Base-by-base conservation (phyloP, 208 protist genomes). In the Acanthamoeba quina region DNA sequence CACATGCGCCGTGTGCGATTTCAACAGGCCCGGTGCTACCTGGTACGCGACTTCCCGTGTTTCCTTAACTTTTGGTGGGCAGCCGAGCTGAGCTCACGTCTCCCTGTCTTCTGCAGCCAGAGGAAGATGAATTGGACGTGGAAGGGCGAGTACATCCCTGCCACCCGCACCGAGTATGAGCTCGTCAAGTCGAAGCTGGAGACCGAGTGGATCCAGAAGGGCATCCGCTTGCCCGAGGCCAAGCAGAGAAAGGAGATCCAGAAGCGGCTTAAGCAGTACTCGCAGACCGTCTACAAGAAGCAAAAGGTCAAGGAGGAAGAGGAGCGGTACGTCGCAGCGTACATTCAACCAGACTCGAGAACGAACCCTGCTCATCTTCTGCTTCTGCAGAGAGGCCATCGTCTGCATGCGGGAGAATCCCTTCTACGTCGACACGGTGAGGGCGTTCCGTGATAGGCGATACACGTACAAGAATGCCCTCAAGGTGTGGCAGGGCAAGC, bases 361-460 rank as follows among this genome's bases (percentile, higher is more conserved):
- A 24, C 5, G n/a, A 19, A 29, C 21, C 15, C n/a, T 41, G 17
- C 66, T 31, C n/a, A 41, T 26, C 66, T n/a, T 7, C 66, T 41
- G 15, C 26, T 21, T 21, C 54, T 60, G 26, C 41, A 85, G 97
- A 94, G 52, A 96, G 54, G 98, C 99, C 68, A 99, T 98, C 62
- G 98, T 99, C 11, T 99, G 99, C 96, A 99, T 99, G 98, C 97
- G 99, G 11, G 99, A 99, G 95, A 99, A 99, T 96, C 97, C 99
- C 29, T 99, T 99, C 94, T 99, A 99, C 95, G 98, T 99, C 29
- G 99, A 99, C 96, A 99, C 99, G 1, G 99, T 99, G 13, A 97
- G 98, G 54, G 96, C 98, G 15, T 99, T 99, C 96, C 98, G 99
- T 93, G 99, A 99, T 96, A 96, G 99, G 44, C 98, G 99, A 60